Evolutionary conservation across 2,329 filamentous ascomycete species (phyloP).

Genomic region (Blumeriella jaapii): DNA sequence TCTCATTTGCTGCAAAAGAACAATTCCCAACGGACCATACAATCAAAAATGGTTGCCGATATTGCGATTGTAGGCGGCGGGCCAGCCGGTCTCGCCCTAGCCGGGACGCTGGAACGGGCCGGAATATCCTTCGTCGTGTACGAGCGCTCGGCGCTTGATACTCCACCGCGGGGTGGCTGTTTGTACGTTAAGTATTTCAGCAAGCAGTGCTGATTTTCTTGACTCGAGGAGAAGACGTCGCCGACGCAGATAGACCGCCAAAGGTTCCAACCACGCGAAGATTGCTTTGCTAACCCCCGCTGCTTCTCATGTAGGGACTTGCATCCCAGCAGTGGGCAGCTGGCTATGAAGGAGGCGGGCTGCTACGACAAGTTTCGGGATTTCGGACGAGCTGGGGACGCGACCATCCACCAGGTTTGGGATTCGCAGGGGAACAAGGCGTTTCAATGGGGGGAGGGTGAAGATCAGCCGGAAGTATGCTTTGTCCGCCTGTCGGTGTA

Average conservation of each 20-base stretch:
- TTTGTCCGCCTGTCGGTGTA: too few relatives aligned
- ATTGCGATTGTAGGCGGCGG: neutral
- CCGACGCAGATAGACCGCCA: too few relatives aligned
- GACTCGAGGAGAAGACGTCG: too few relatives aligned
- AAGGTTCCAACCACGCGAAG: too few relatives aligned
- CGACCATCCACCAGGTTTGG: neutral
- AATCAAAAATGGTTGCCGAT: neutral
- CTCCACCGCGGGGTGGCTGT: neutral
- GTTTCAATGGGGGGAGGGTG: neutral
- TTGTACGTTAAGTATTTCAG: too few relatives aligned
- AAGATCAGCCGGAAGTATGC: neutral
- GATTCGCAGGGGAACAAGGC: neutral
- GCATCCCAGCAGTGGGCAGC: neutral
- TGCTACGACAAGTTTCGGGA: neutral
- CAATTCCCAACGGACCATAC: too few relatives aligned
- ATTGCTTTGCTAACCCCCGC: too few relatives aligned
- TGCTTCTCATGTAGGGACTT: too few relatives aligned
- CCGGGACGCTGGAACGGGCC: neutral
- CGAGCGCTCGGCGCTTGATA: neutral
- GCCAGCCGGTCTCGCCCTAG: neutral
- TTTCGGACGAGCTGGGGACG: neutral
- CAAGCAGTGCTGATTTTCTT: too few relatives aligned
- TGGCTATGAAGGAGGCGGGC: neutral
- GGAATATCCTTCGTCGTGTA: neutral
- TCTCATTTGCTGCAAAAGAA: too few relatives aligned